Conservation (phyloP, 2,329 filamentous ascomycete genomes). For the Didymella pinodella region DNA sequence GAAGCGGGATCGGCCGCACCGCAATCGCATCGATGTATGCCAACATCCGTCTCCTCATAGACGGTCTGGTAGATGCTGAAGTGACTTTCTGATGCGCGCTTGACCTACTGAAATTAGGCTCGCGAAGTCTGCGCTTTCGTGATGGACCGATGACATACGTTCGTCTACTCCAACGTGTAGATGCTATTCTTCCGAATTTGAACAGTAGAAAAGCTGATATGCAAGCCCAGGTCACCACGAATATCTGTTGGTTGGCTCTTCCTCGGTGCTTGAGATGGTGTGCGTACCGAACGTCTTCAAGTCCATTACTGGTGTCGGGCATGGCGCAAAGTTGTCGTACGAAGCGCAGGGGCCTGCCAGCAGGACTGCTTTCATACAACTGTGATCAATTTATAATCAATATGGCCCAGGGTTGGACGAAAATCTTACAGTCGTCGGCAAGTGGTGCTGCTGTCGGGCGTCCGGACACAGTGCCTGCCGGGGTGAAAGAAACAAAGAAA, state of each 20-base stretch:
- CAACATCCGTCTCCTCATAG: neutral
- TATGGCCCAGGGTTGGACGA: too few relatives aligned
- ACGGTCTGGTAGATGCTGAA: neutral
- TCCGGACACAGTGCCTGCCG: conserved; percentile 8
- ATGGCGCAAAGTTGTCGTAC: conserved; percentile 2
- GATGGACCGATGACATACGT: conserved; percentile 13
- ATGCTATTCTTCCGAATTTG: conserved; percentile 4
- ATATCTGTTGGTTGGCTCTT: conserved; percentile 26
- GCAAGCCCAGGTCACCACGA: conserved; percentile 28
- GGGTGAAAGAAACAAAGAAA: conserved; percentile 3
- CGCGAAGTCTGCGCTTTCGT: neutral
- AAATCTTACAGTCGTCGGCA: neutral
- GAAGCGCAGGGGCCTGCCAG: conserved; percentile 12
- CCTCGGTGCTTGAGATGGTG: conserved; percentile 38
- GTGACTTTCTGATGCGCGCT: conserved; percentile 1
- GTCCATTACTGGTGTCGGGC: conserved; percentile 6
- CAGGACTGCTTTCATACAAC: conserved; percentile 4
- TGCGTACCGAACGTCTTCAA: conserved; percentile 37
- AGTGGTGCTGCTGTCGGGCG: neutral
- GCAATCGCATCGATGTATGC: conserved; percentile 20
- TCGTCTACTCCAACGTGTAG: conserved; percentile 23
- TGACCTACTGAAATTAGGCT: conserved; percentile 13
- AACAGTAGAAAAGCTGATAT: conserved; percentile 17
- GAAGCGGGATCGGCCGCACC: conserved; percentile 12
- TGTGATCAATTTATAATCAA: neutral